Evolutionary conservation across 805 yeast species (phyloP).

Genomic region (Torulaspora quercuum): DNA sequence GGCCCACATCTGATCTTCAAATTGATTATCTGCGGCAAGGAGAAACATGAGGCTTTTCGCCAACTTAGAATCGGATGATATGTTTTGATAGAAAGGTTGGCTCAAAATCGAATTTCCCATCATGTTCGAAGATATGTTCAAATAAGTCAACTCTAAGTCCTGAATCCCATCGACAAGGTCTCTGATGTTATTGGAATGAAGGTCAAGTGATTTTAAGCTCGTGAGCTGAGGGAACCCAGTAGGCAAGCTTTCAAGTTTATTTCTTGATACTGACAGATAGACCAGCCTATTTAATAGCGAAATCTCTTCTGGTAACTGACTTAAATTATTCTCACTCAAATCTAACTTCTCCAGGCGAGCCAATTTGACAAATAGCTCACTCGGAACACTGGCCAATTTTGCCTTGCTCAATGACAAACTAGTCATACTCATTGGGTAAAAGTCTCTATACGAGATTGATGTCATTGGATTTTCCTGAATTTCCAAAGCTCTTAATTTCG

Average conservation of each 20-base stretch:
- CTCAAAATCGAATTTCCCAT: constrained; percentile 39
- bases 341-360: constrained; percentile 68
- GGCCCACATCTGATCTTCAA: constrained; percentile 73
- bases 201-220: constrained; percentile 63
- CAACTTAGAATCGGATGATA: constrained; percentile 29
- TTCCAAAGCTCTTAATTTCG: constrained; percentile 62
- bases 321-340: constrained; percentile 78
- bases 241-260: constrained; percentile 72
- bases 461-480: constrained; percentile 85
- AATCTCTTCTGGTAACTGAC: constrained; percentile 67
- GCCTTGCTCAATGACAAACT: constrained; percentile 78
- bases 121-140: constrained; percentile 74
- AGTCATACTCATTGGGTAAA: constrained; percentile 56
- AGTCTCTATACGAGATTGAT: constrained; percentile 37
- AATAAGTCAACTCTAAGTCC: constrained; percentile 53
- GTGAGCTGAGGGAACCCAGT: constrained; percentile 55
- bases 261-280: constrained; percentile 66
- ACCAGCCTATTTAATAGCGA: constrained; percentile 56
- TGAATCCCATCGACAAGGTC: constrained; percentile 64
- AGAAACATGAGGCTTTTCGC: constrained; percentile 54
- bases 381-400: constrained; percentile 69
- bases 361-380: constrained; percentile 56
- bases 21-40: constrained; percentile 76
- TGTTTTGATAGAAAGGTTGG: constrained; percentile 48
- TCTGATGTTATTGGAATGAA: constrained; percentile 81